phyloP scores from a whole-genome alignment of 106 monocot genomes.

The Apostasia ramifera region DNA sequence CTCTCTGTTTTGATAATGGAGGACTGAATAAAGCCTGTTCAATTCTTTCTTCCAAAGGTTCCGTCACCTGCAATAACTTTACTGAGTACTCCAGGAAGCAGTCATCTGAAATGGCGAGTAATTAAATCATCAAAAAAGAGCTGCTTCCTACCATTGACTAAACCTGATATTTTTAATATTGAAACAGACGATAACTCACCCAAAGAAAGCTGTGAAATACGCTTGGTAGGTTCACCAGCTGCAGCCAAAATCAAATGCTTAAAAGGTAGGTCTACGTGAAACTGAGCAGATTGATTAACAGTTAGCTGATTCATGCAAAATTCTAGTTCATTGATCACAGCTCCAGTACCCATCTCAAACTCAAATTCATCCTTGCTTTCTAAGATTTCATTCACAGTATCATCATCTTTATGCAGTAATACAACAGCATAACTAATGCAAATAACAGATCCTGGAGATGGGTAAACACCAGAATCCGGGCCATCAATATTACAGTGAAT shows the following conservation, averaged over 20 bases:
- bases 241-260: constrained; percentile 69
- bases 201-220: constrained; percentile 41
- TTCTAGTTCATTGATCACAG: constrained; percentile 71
- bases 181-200: constrained; percentile 28
- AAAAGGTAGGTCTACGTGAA: constrained; percentile 39
- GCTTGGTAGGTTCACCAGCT: constrained; percentile 35
- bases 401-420: constrained; percentile 34
- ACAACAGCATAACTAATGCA: constrained; percentile 59
- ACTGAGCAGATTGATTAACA: constrained; percentile 64
- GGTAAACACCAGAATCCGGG: constrained; percentile 53
- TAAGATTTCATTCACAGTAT: constrained; percentile 20
- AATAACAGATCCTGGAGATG: constrained; percentile 57
- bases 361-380: constrained; percentile 84
- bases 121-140: neutral
- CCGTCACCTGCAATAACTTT: constrained; percentile 52
- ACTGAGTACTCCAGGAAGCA: constrained; percentile 65
- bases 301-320: constrained; percentile 57
- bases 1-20: constrained; percentile 85
- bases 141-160: neutral
- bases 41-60: constrained; percentile 88
- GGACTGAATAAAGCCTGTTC: constrained; percentile 91
- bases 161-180: neutral
- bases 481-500: constrained; percentile 34
- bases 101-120: constrained; percentile 31
- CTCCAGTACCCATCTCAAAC: constrained; percentile 81